These are phyloP conservation scores for Blattamonas nauphoetae DNA, from an alignment of 78 protist genomes.

Conservation along the genomic window DNA sequence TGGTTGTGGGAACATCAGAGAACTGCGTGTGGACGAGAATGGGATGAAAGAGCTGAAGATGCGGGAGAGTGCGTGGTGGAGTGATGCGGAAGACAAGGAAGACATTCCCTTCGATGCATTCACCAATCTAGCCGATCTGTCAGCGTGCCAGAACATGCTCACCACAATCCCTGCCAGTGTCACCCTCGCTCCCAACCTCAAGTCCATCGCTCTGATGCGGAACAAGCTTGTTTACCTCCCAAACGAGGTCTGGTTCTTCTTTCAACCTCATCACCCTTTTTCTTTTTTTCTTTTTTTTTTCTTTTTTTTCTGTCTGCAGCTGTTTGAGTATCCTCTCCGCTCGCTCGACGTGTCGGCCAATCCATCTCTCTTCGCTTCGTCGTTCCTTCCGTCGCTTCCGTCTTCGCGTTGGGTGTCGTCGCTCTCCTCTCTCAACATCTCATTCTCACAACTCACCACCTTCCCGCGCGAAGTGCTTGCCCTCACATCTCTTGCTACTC, in stretches of 20 bases:
- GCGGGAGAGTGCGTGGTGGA: too few relatives aligned
- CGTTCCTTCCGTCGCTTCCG: background rate
- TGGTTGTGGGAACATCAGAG: too few relatives aligned
- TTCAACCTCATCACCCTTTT: background rate
- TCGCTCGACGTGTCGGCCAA: background rate
- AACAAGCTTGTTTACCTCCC: background rate
- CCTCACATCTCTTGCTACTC: too few relatives aligned
- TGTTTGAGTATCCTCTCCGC: background rate
- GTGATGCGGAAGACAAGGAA: too few relatives aligned
- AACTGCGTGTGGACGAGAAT: too few relatives aligned
- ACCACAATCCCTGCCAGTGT: background rate
- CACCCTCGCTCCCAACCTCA: background rate
- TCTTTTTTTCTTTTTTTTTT: background rate
- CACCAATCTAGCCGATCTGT: too few relatives aligned
- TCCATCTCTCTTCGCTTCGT: background rate
- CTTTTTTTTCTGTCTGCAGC: background rate
- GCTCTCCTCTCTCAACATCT: background rate
- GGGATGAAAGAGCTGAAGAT: too few relatives aligned
- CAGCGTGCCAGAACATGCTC: too few relatives aligned
- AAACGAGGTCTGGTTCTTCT: background rate
- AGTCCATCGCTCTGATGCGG: background rate
- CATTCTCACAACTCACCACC: background rate
- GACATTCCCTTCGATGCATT: too few relatives aligned
- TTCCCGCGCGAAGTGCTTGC: background rate
- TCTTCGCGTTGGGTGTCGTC: background rate